Base-by-base conservation (phyloP, 129 eudicot genomes). In the Helichrysum umbraculigerum region DNA sequence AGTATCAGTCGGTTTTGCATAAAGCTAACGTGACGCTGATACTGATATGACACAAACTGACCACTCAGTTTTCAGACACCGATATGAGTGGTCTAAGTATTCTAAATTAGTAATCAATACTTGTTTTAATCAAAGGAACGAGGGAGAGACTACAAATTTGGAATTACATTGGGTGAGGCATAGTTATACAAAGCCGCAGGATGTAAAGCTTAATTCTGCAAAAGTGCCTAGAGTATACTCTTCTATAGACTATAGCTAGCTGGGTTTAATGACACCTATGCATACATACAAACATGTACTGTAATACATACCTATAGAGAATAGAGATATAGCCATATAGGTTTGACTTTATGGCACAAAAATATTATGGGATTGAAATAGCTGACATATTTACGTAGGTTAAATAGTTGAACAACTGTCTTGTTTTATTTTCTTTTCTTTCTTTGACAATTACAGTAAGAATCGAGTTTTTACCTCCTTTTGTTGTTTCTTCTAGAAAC, bases 161-260 rank as follows among this genome's bases (percentile, higher is more conserved):
- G 52, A 72, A 56, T 72, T 33, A 32, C 52, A 65, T 71, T 71
- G 5, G 52, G 51, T 19, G 66, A 72, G 66, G 66, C 47, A 56
- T 56, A 20, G 71, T 63, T 57, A 25, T 25, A 52, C 65, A 54
- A 71, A 63, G 33, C 66, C 56, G 56, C 19, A n/a, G 8, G 60
- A 19, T n/a, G 9, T 14, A 17, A 15, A 54, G 6, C 25, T 25
- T 54, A 54, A 52, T 54, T 71, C 51, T 72, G 34, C 34, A 56
- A 54, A 54, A 56, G 56, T 72, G 76, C 66, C 63, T 54, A 72
- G 2, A 10, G 14, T 41, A 41, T 72, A 20, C 64, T 21, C 25
- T 72, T 30, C 65, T 41, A 14, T 2, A 16, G 8, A n/a, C 65
- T 41, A 14, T 2, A 16, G 8, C 75, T 16, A 70, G 73, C 60